Conservation (phyloP, 2,329 filamentous ascomycete species). For the Fusarium sp. region DNA sequence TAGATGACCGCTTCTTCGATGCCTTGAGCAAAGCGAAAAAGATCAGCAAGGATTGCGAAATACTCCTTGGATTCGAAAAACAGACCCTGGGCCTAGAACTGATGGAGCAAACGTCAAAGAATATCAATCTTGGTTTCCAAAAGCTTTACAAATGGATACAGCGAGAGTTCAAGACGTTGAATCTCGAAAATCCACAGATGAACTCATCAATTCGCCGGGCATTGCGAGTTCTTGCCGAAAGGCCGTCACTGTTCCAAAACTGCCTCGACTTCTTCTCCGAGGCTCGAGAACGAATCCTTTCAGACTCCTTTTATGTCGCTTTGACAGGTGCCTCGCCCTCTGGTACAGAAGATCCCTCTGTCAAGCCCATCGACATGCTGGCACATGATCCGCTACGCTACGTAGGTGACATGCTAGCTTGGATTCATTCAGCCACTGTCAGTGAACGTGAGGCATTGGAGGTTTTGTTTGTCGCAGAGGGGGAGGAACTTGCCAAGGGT, state of each 20-base stretch:
- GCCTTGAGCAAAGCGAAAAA: slow-evolving; percentile 81
- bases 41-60: slow-evolving; percentile 87
- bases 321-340: slow-evolving; percentile 75
- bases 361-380: slow-evolving; percentile 92
- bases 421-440: slow-evolving; percentile 92
- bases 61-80: slow-evolving; percentile 88
- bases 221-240: slow-evolving; percentile 85
- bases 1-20: slow-evolving; percentile 85
- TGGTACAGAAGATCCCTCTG: slow-evolving; percentile 64
- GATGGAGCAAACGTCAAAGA: slow-evolving; percentile 88
- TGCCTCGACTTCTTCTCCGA: slow-evolving; percentile 94
- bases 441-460: slow-evolving; percentile 94
- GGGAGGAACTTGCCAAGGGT: slow-evolving; percentile 84
- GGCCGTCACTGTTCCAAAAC: slow-evolving; percentile 89
- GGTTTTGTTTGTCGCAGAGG: slow-evolving; percentile 88
- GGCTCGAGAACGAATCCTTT: slow-evolving; percentile 83
- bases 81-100: slow-evolving; percentile 88
- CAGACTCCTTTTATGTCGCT: slow-evolving; percentile 87
- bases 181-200: slow-evolving; percentile 94
- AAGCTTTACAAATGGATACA: slow-evolving; percentile 97
- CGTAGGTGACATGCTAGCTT: slow-evolving; percentile 96
- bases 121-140: slow-evolving; percentile 89
- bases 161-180: slow-evolving; percentile 88
- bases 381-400: slow-evolving; percentile 93
- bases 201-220: slow-evolving; percentile 84